A percentile compares a stretch with the other conserved stretches of the same genome.
Evolutionary conservation across 345 rosid species (phyloP).

Genomic region (Citrus trifoliata): DNA sequence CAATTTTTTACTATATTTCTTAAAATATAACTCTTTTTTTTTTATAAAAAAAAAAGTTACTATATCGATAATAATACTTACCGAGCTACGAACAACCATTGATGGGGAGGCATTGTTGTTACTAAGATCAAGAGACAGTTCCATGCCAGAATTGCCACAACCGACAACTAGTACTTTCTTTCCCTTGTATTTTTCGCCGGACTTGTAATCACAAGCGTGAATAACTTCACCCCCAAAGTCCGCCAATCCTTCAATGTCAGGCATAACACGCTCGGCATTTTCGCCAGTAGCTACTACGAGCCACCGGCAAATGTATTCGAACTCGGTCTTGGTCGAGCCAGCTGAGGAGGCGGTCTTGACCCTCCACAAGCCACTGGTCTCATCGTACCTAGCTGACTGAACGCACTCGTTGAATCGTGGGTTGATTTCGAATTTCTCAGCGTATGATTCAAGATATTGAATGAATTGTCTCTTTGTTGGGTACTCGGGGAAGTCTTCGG

Average conservation of each 20-base stretch:
- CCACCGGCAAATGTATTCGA: conserved; percentile 88
- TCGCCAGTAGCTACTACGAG: conserved; percentile 96
- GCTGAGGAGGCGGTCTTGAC: conserved; percentile 51
- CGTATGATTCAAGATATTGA: conserved; percentile 69
- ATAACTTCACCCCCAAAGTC: conserved; percentile 70
- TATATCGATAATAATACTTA: conserved; percentile 33
- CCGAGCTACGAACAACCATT: conserved; percentile 86
- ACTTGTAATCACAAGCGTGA: conserved; percentile 76
- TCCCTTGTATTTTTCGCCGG: conserved; percentile 63
- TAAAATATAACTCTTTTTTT: neutral
- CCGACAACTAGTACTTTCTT: conserved; percentile 85
- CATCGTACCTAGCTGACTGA: conserved; percentile 72
- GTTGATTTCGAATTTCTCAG: conserved; percentile 53
- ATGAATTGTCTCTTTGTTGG: conserved; percentile 70
- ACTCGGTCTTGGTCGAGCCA: conserved; percentile 45
- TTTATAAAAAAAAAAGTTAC: neutral
- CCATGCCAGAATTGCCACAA: conserved; percentile 98
- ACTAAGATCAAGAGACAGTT: conserved; percentile 83
- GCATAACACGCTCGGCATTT: conserved; percentile 77
- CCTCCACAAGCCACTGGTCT: conserved; percentile 79
- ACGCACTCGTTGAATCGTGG: conserved; percentile 85
- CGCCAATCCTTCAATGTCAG: conserved; percentile 64
- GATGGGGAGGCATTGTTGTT: conserved; percentile 66
- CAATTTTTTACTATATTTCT: neutral
- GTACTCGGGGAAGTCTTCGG: conserved; percentile 70